Percentiles rank a stretch among this genome's conserved stretches.
Conservation (phyloP, 2,329 filamentous ascomycete species). For the Microsporum audouinii region DNA sequence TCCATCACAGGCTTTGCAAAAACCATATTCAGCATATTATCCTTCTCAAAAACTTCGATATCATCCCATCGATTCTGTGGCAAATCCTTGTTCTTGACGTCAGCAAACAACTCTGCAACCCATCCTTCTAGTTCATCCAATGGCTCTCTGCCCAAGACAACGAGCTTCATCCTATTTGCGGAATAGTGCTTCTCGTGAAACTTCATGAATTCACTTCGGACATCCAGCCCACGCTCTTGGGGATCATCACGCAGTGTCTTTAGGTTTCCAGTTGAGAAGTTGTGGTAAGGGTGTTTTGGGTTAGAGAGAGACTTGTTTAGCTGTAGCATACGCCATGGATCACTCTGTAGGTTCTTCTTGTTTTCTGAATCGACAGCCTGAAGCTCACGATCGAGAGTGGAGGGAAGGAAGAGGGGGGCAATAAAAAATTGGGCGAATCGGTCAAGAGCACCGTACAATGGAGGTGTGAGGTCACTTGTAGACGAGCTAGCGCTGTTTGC, state of each 20-base stretch:
- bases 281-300: conserved; percentile 73
- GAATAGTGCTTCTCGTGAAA: conserved; percentile 87
- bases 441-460: conserved; percentile 71
- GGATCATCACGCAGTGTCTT: conserved; percentile 76
- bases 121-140: conserved; percentile 73
- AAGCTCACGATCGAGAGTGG: conserved; percentile 75
- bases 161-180: conserved; percentile 86
- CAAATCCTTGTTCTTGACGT: conserved; percentile 70
- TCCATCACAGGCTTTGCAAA: conserved; percentile 92
- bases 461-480: conserved; percentile 33
- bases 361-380: conserved; percentile 89
- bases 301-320: conserved; percentile 82
- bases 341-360: conserved; percentile 92
- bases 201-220: conserved; percentile 81
- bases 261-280: conserved; percentile 84
- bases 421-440: conserved; percentile 93
- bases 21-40: conserved; percentile 57
- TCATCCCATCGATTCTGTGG: conserved; percentile 56
- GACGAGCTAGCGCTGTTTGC: conserved; percentile 17
- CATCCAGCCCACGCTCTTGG: conserved; percentile 66
- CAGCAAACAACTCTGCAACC: conserved; percentile 73
- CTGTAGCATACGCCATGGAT: conserved; percentile 78
- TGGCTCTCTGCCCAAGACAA: conserved; percentile 68
- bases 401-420: conserved; percentile 71
- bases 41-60: conserved; percentile 47